These are phyloP conservation scores for Cyphellophora attinorum DNA, from an alignment of 2,329 filamentous ascomycete genomes.

Conservation along the genomic window DNA sequence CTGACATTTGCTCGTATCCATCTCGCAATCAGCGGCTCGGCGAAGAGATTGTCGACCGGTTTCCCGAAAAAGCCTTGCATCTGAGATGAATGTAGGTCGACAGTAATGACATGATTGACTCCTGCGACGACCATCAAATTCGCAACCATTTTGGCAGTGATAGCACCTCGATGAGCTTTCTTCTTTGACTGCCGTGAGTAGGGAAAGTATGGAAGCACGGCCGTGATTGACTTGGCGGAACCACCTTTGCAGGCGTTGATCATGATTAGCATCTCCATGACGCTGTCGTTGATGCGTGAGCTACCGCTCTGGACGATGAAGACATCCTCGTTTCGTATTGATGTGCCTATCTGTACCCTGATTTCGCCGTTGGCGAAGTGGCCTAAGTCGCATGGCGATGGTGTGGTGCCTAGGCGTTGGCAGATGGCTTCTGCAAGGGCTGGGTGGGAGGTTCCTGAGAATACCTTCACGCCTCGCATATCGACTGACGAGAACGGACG, in stretches of 20 bases:
- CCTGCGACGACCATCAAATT: conserved; percentile 90
- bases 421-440: conserved; percentile 56
- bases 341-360: conserved; percentile 55
- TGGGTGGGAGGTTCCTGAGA: conserved; percentile 57
- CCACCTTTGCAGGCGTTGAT: conserved; percentile 97
- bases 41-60: conserved; percentile 93
- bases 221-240: conserved; percentile 53
- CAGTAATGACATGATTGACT: conserved; percentile 93
- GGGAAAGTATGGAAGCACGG: conserved; percentile 52
- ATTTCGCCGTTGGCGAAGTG: conserved; percentile 65
- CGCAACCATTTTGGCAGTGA: conserved; percentile 93
- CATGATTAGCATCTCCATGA: conserved; percentile 99
- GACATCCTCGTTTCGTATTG: conserved; percentile 93
- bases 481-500: conserved; percentile 17
- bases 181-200: conserved; percentile 99
- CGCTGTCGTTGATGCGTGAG: conserved; percentile 91
- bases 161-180: conserved; percentile 91
- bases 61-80: conserved; percentile 99
- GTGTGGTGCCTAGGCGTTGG: conserved; percentile 52
- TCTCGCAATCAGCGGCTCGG: conserved; percentile 85
- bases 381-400: conserved; percentile 50
- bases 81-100: conserved; percentile 92
- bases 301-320: conserved; percentile 98
- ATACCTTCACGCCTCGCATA: conserved; percentile 60
- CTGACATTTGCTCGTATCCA: conserved; percentile 89